phyloP scores from a whole-genome alignment of 176 grass and related monocot genomes.

The Miscanthus lutarioriparius region DNA sequence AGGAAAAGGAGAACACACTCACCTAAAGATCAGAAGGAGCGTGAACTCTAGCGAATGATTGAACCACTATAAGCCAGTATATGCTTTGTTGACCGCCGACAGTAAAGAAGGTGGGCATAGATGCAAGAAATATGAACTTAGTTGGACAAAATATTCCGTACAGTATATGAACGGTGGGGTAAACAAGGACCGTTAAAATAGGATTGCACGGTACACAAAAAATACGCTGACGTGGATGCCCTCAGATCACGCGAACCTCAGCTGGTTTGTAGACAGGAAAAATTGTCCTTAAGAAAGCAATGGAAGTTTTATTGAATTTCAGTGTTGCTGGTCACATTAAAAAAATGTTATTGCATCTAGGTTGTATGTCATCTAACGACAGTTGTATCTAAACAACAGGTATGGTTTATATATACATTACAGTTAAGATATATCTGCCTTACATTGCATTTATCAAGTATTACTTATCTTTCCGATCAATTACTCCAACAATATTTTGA shows the following conservation, averaged over 20 bases:
- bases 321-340: not conserved
- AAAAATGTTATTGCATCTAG: not conserved
- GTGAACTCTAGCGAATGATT: not conserved
- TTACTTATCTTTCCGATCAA: not conserved
- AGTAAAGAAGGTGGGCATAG: not conserved
- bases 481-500: not conserved
- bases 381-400: not conserved
- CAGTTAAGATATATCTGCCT: not conserved
- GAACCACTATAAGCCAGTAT: not conserved
- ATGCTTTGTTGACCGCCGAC: not conserved
- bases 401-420: constrained; percentile 4
- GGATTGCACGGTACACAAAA: not conserved
- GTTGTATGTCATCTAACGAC: not conserved
- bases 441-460: not conserved
- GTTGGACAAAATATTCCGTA: not conserved
- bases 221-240: not conserved
- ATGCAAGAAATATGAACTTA: not conserved
- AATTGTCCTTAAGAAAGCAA: not conserved
- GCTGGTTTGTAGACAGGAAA: not conserved
- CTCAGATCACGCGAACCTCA: not conserved
- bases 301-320: not conserved
- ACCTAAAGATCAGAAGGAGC: not conserved
- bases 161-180: not conserved
- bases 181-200: not conserved
- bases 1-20: not conserved